Base-by-base conservation (phyloP, 371 early-diverging fungal genomes). In the Mucor piriformis region DNA sequence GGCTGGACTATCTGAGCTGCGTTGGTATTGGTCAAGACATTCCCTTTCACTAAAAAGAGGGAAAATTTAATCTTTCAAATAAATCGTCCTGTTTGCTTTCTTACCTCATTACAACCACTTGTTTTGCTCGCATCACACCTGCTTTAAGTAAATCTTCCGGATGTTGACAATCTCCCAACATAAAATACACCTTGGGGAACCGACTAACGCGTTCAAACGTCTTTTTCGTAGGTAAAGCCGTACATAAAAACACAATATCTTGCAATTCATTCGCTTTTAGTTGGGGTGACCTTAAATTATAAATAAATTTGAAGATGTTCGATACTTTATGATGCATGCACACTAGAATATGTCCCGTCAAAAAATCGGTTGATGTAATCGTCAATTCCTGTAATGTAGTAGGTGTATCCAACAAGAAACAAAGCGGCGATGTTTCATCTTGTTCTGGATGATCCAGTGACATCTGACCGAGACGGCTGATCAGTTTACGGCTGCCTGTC, bases 101-200 rank as follows among this genome's bases (percentile, higher is more conserved):
- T 48, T 71, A 75, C 64, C 83, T 79, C 82, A 85, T 83, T 7
- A 85, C 71, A 24, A 85, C 85, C 8, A 85, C 81, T 51, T 80
- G 82, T 2, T 77, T 74, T n/a, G 85, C 85, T 20, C 73, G 64
- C 42, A 76, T 70, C 5, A 83, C 76, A 12, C 86, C 86, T 0
- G 86, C 86, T 32, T 80, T 69, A 3, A 83, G 67, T 6, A 85
- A 61, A 57, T 85, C 86, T 54, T 83, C 82, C 13, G 83, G 83
- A 11, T 79, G 73, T 21, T 83, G 76, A 51, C 83, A 83, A 43
- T 81, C 73, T 12, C 86, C 86, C 81, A 70, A 49, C 57, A 85
- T 77, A 62, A 81, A 85, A 52, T 71, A 77, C 3, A 85, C 77
- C 27, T 72, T 70, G 0, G 85, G 85, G 56, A 85, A 83, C 35